These are phyloP conservation scores for Fraxinus pennsylvanica DNA, from an alignment of 257 asterid species.

Conservation along the genomic window DNA sequence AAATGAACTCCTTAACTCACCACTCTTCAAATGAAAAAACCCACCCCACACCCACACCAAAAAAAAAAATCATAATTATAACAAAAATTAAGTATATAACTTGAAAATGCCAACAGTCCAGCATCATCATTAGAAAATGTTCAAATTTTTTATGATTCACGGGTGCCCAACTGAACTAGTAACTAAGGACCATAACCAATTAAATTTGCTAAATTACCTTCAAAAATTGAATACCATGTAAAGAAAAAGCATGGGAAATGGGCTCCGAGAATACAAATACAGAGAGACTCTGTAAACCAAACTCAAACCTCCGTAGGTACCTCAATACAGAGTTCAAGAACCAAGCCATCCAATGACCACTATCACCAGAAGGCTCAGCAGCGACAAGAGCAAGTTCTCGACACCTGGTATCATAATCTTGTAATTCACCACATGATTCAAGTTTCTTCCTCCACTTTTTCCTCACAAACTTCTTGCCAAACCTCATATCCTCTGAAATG, in stretches of 20 bases:
- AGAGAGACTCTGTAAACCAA: conserved; percentile 46
- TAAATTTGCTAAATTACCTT: conserved; percentile 49
- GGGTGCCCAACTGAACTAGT: background rate
- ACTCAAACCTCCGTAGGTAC: conserved; percentile 52
- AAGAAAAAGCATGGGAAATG: conserved; percentile 46
- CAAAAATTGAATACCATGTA: conserved; percentile 54
- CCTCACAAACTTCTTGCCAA: conserved; percentile 60
- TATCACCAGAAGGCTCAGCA: conserved; percentile 36
- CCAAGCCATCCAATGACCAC: conserved; percentile 42
- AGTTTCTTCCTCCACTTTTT: conserved; percentile 46
- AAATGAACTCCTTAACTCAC: background rate
- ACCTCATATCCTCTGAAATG: conserved; percentile 42
- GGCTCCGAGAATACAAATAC: conserved; percentile 53
- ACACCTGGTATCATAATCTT: conserved; percentile 2
- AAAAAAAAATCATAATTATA: background rate
- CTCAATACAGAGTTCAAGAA: conserved; percentile 60
- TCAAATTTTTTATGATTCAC: background rate
- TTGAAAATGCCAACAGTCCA: background rate
- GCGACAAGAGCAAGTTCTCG: conserved; percentile 40
- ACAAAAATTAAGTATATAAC: background rate
- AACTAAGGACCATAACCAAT: background rate
- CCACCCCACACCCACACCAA: background rate
- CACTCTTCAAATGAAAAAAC: background rate
- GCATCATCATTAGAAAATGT: background rate
- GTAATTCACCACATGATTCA: conserved; percentile 12